phyloP scores from a whole-genome alignment of 371 early-diverging fungal species.

The Umbelopsis sp. region DNA sequence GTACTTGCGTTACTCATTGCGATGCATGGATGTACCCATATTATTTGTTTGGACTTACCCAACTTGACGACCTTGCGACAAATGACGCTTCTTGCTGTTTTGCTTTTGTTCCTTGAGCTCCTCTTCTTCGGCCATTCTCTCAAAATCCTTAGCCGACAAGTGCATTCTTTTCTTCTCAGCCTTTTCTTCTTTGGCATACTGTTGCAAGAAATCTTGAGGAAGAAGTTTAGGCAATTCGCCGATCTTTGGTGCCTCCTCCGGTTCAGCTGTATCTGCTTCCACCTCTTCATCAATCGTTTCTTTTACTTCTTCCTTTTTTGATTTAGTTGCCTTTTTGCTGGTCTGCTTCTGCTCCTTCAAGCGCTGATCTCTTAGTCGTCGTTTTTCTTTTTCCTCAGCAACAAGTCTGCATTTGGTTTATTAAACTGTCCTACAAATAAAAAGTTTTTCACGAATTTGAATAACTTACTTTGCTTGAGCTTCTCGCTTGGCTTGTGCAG shows the following conservation, averaged over 20 bases:
- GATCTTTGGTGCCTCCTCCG: constrained; percentile 23
- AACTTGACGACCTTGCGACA: constrained; percentile 28
- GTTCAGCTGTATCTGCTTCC: constrained; percentile 16
- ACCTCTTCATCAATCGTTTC: constrained; percentile 25
- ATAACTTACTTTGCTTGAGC: constrained; percentile 45
- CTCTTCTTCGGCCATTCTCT: constrained; percentile 49
- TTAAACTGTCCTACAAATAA: not conserved
- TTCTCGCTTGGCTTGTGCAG: constrained; percentile 37
- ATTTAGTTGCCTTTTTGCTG: constrained; percentile 37
- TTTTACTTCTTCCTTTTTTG: constrained; percentile 23
- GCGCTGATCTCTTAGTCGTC: constrained; percentile 44
- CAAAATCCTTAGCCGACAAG: constrained; percentile 51
- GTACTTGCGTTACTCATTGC: not conserved
- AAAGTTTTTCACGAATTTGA: not conserved
- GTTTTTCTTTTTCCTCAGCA: constrained; percentile 43
- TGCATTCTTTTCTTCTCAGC: constrained; percentile 41
- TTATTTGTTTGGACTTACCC: constrained; percentile 25
- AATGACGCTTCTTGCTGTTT: constrained; percentile 29
- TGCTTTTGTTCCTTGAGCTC: constrained; percentile 43
- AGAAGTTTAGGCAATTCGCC: constrained; percentile 26
- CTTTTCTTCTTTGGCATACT: constrained; percentile 44
- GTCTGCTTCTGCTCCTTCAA: constrained; percentile 52
- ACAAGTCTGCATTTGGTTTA: constrained; percentile 26
- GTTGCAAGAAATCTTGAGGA: constrained; percentile 40
- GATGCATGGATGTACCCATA: too few relatives aligned